Evolutionary conservation across 2,329 filamentous ascomycete genomes (phyloP).

Genomic region (Bipolaris victoriae): DNA sequence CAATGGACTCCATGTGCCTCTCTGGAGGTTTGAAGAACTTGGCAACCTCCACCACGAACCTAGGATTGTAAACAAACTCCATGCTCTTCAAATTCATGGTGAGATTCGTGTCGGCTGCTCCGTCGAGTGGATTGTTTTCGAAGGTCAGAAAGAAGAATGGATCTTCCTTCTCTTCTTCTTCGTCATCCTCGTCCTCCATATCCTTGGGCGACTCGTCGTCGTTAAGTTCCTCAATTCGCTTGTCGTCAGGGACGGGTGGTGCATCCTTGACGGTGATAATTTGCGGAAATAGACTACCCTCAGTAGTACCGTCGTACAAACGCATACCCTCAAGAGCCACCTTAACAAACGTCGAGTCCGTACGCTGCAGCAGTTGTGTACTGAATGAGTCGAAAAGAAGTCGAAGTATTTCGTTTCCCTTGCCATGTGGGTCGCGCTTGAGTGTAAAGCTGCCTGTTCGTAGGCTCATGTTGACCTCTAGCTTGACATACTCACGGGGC

Average conservation of each 20-base stretch:
- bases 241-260: slow-evolving; percentile 61
- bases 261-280: slow-evolving; percentile 96
- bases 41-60: slow-evolving; percentile 85
- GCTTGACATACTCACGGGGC: slow-evolving; percentile 88
- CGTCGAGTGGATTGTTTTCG: slow-evolving; percentile 94
- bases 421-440: slow-evolving; percentile 81
- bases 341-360: slow-evolving; percentile 88
- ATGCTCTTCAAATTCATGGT: slow-evolving; percentile 92
- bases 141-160: slow-evolving; percentile 92
- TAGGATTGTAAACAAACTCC: slow-evolving; percentile 97
- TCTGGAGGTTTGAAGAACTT: slow-evolving; percentile 97
- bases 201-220: slow-evolving; percentile 54
- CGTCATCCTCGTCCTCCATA: slow-evolving; percentile 54
- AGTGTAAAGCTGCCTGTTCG: slow-evolving; percentile 95
- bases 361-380: slow-evolving; percentile 85
- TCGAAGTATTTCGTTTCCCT: slow-evolving; percentile 80
- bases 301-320: slow-evolving; percentile 93
- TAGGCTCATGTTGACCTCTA: slow-evolving; percentile 91
- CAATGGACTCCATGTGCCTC: slow-evolving; percentile 97
- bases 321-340: slow-evolving; percentile 90
- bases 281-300: slow-evolving; percentile 88
- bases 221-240: slow-evolving; percentile 56
- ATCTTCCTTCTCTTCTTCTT: slow-evolving; percentile 62
- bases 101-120: slow-evolving; percentile 86
- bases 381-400: slow-evolving; percentile 94